Base-by-base conservation (phyloP, 1,139 yeast species). In the Kurtzmaniella natalensis region DNA sequence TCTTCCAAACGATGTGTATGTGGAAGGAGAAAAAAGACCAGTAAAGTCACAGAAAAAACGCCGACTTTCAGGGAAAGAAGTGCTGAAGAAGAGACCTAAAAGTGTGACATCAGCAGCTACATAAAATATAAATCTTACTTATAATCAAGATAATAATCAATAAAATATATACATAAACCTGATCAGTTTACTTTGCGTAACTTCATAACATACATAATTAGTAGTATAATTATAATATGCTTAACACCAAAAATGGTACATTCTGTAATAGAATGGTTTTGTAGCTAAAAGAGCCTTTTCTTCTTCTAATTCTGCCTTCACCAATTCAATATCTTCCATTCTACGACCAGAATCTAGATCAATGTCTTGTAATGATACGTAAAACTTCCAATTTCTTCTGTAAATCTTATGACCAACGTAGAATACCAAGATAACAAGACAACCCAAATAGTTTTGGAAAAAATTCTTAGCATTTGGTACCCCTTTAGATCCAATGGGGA, bases 1-100 rank as follows among this genome's bases (percentile, higher is more conserved):
- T 46, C 63, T 92, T 26, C 96, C 96, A 11, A 77, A 77, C 49
- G 88, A 81, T 47, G 96, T 89, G 8, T 92, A 82, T 50, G 78
- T 62, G 5, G 94, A 82, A 44, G 92, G 80, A 8, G 97, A 92
- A 50, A 50, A 45, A 18, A 71, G 94, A 39, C 96, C 96, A 0
- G 59, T 60, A 7, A 81, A 78, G 55, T 59, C 3, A 40, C 55
- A 14, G 5, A 35, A 35, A 17, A 75, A 78, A 43, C 50, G 52
- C 32, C 47, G 45, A 35, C 21, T 30, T 17, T 30, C 36, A 9
- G 37, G 36, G 5, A 45, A 42, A 18, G 40, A 34, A 24, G 38
- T 37, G 29, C 35, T 35, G n/a, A 40, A 39, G 13, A 47, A 48
- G 31, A 36, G 50, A 25, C 50, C 51, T 4, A 48, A 52, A 29